Percentiles rank a stretch among this genome's conserved stretches.
phyloP scores from a whole-genome alignment of 805 yeast genomes.

The Candida michaelii region DNA sequence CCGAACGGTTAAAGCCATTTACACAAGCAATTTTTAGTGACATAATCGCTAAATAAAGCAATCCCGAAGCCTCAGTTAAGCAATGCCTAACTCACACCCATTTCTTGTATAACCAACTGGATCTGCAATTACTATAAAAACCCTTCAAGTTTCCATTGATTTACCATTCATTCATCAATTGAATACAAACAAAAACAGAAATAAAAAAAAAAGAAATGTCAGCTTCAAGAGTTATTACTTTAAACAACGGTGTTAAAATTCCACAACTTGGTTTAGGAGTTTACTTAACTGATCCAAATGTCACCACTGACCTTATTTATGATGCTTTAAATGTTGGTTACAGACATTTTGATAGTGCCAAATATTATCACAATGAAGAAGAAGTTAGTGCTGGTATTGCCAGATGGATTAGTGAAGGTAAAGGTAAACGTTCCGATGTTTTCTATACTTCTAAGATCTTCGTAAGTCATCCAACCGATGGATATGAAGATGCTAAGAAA shows the following conservation, averaged over 20 bases:
- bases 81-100: too few species aligned
- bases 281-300: slow-evolving; percentile 8
- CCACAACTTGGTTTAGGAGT: slow-evolving; percentile 15
- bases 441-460: slow-evolving; percentile 38
- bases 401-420: slow-evolving; percentile 31
- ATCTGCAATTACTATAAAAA: too few species aligned
- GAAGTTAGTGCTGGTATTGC: slow-evolving; percentile 61
- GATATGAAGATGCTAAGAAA: slow-evolving; percentile 34
- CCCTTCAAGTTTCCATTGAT: too few species aligned
- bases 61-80: too few species aligned
- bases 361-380: slow-evolving; percentile 60
- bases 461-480: slow-evolving; percentile 24
- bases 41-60: too few species aligned
- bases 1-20: too few species aligned
- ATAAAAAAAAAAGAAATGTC: neutral
- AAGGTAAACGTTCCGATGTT: slow-evolving; percentile 23
- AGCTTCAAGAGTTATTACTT: slow-evolving; percentile 13
- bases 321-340: slow-evolving; percentile 65
- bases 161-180: too few species aligned
- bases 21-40: too few species aligned
- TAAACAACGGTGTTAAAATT: slow-evolving; percentile 10
- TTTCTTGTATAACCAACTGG: too few species aligned
- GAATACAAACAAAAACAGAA: too few species aligned
- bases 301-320: slow-evolving; percentile 2
- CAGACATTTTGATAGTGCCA: slow-evolving; percentile 76